Evolutionary conservation across 164 flowering plant genomes (phyloP).

Genomic region (Houttuynia cordata): DNA sequence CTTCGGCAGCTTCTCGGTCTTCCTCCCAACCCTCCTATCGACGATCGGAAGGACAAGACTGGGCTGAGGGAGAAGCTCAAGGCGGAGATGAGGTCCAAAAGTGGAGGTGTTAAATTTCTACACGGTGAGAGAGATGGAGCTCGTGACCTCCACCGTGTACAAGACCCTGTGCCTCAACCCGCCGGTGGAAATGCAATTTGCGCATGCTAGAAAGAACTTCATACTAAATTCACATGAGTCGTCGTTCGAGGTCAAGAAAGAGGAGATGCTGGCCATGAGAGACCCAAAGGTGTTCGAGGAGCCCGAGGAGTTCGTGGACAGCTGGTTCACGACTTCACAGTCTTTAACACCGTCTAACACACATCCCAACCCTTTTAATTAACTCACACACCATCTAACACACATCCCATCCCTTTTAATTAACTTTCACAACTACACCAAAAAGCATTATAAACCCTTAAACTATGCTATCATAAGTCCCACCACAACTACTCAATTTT

Average conservation of each 20-base stretch:
- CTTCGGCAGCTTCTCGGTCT: conserved; percentile 64
- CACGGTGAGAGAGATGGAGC: conserved; percentile 35
- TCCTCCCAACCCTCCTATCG: conserved; percentile 31
- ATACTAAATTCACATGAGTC: conserved; percentile 48
- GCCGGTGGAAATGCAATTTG: conserved; percentile 63
- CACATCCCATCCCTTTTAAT: too few species aligned
- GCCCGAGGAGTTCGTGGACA: conserved; percentile 50
- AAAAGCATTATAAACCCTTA: too few species aligned
- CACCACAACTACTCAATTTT: too few species aligned
- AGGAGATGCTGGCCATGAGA: conserved; percentile 66
- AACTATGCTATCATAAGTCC: too few species aligned
- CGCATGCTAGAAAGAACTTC: conserved; percentile 69
- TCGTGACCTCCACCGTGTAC: conserved; percentile 65
- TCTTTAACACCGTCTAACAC: too few species aligned
- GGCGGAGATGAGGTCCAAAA: conserved; percentile 33
- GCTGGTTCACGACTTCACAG: conserved; percentile 58
- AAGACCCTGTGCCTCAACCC: conserved; percentile 68
- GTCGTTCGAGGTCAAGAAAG: conserved; percentile 46
- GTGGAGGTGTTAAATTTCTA: conserved; percentile 29
- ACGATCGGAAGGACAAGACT: conserved; percentile 28
- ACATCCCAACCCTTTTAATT: too few species aligned
- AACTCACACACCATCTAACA: too few species aligned
- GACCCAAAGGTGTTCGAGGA: conserved; percentile 53
- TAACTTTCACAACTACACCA: too few species aligned
- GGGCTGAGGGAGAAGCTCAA: conserved; percentile 38